Base-by-base conservation (phyloP, 352 stramenopile species). In the Phytopythium montanum region DNA sequence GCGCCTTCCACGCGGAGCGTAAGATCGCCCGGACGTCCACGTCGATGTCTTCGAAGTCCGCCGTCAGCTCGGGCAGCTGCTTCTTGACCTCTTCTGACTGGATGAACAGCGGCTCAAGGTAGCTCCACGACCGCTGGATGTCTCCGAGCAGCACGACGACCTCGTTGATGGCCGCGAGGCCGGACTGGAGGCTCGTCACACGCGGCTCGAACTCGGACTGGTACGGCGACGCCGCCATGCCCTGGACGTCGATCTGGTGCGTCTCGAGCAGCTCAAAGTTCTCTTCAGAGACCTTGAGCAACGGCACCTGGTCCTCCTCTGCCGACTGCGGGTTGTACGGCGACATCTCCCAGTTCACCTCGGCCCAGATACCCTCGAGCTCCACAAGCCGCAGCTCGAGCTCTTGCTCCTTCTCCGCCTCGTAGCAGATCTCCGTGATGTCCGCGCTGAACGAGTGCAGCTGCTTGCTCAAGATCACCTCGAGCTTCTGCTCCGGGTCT, bases 261-360 rank as follows among this genome's bases (percentile, higher is more conserved):
- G 91, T 97, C 70, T 99, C 95, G 12, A 99, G 84, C 12, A 96
- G 66, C 72, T 99, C 95, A 62, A 98, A 98, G 74, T 99, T 93
- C 38, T 99, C 96, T 75, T 99, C 96, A 0, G 82, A 90, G 12
- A 98, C 82, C 53, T 95, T 96, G 3, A 98, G 74, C 39, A 97
- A 72, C 26, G 87, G 92, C 7, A 98, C 87, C 52, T 95, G 77
- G 23, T 94, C 79, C 56, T 93, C 85, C 69, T 93, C 89, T 1
- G 62, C 62, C 29, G 61, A 81, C 12, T 69, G 74, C 6, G 72
- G 84, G 59, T 98, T 96, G 77, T 98, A 98, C 7, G 85, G 70
- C 10, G 74, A 88, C 91, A 98, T 98, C 50, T 91, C 90, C 85
- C 96, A 98, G 61, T 98, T 92, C 41, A 98, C 94, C 59, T 88